Conservation (phyloP, 2,329 filamentous ascomycete genomes). For the Fusarium sp. region DNA sequence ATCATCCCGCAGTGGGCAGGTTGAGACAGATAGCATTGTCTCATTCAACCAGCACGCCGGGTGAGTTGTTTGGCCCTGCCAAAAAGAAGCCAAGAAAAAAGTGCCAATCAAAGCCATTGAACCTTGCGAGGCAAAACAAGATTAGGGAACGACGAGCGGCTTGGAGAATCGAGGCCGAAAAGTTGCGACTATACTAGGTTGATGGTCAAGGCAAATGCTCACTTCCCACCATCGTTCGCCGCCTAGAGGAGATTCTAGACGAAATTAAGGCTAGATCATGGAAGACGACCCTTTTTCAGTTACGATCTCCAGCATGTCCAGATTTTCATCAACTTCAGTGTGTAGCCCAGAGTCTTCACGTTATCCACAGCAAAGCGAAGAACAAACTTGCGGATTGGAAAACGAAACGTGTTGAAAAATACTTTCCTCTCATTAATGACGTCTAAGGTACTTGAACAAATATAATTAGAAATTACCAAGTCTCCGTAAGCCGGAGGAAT, state of each 20-base stretch:
- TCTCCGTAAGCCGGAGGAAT: background rate
- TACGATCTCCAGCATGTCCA: background rate
- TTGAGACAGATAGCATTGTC: background rate
- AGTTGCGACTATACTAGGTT: background rate
- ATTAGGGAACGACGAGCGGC: background rate
- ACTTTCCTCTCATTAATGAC: fast-evolving
- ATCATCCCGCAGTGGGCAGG: background rate
- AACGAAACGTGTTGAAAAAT: background rate
- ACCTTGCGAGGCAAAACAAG: background rate
- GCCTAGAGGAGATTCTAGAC: background rate
- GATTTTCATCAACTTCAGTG: background rate
- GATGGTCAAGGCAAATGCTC: background rate
- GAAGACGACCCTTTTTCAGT: background rate
- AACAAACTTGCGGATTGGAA: background rate
- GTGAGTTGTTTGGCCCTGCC: too few relatives aligned
- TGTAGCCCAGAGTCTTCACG: too few relatives aligned
- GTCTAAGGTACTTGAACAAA: background rate
- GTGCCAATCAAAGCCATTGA: background rate
- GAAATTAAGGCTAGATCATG: too few relatives aligned
- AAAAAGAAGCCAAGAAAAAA: background rate
- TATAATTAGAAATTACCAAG: background rate
- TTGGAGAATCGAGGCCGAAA: background rate
- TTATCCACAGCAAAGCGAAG: too few relatives aligned
- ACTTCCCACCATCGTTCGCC: background rate
- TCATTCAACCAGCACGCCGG: too few relatives aligned